Evolutionary conservation across 2,329 filamentous ascomycete species (phyloP).

Genomic region (Pseudocercospora fijiensis): DNA sequence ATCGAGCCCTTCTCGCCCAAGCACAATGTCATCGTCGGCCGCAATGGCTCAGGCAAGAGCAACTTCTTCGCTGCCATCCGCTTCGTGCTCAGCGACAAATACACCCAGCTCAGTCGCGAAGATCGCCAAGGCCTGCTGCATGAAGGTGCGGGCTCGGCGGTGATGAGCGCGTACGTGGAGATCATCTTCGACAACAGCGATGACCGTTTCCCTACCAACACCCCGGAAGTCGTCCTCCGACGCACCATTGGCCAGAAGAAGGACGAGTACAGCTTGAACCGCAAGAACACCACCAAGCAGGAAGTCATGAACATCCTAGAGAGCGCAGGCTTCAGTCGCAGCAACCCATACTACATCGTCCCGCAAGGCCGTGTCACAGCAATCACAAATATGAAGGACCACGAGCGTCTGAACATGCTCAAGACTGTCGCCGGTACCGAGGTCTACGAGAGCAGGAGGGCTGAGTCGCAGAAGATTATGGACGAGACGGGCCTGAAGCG

Average conservation of each 20-base stretch:
- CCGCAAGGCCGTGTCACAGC: constrained; percentile 94
- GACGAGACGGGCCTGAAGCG: constrained; percentile 93
- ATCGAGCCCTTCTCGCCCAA: constrained; percentile 98
- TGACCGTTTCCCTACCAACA: constrained; percentile 89
- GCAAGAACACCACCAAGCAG: constrained; percentile 90
- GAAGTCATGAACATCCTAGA: constrained; percentile 96
- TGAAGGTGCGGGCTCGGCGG: constrained; percentile 93
- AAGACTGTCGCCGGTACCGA: constrained; percentile 99
- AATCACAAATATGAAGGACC: constrained; percentile 98
- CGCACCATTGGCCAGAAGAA: constrained; percentile 97
- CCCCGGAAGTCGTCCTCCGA: constrained; percentile 83
- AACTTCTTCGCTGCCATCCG: constrained; percentile 99
- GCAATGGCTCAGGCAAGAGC: constrained; percentile 98
- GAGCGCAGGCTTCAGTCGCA: constrained; percentile 92
- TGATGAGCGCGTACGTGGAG: constrained; percentile 99
- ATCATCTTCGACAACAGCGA: constrained; percentile 98
- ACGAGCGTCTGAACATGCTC: constrained; percentile 79
- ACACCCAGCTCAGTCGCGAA: constrained; percentile 91
- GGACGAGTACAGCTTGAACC: constrained; percentile 96
- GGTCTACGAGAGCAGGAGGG: constrained; percentile 87
- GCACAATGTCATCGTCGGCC: constrained; percentile 96
- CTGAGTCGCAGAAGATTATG: constrained; percentile 96
- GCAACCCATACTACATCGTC: constrained; percentile 98
- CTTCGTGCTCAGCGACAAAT: constrained; percentile 91
- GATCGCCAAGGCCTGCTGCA: constrained; percentile 95